Percentiles rank a stretch among this genome's conserved stretches.
Conservation (phyloP, 176 grass and related monocot genomes). For the Neostapfia colusana region DNA sequence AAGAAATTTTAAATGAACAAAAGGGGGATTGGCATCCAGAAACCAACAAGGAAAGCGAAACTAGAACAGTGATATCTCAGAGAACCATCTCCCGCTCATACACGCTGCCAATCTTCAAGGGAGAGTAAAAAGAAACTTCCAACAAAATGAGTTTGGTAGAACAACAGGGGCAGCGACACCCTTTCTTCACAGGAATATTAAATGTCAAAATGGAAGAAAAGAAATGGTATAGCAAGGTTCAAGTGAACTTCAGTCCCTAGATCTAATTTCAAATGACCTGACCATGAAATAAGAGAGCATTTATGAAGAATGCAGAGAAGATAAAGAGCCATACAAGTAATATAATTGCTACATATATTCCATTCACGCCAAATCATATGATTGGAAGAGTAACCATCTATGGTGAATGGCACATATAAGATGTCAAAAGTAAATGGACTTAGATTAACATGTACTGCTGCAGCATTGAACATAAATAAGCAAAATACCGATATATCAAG, state of each 20-base stretch:
- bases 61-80: slow-evolving; percentile 14
- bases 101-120: not conserved
- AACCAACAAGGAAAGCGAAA: not conserved
- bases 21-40: not conserved
- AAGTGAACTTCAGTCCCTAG: not conserved
- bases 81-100: not conserved
- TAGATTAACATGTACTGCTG: not conserved
- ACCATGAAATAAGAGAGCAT: not conserved
- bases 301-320: not conserved
- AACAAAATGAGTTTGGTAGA: not conserved
- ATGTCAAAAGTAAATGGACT: slow-evolving; percentile 23
- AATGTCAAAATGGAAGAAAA: slow-evolving; percentile 33
- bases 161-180: not conserved
- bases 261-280: not conserved
- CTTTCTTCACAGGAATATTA: not conserved
- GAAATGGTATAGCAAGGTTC: slow-evolving; percentile 10
- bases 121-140: slow-evolving; percentile 11
- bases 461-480: slow-evolving; percentile 13
- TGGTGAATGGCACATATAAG: not conserved
- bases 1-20: not conserved
- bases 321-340: not conserved
- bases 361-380: not conserved
- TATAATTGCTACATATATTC: slow-evolving; percentile 8
- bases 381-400: not conserved
- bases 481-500: slow-evolving; percentile 22